Evolutionary conservation across 495 filamentous ascomycete genomes (phyloP).

Genomic region (Extremus antarcticus): DNA sequence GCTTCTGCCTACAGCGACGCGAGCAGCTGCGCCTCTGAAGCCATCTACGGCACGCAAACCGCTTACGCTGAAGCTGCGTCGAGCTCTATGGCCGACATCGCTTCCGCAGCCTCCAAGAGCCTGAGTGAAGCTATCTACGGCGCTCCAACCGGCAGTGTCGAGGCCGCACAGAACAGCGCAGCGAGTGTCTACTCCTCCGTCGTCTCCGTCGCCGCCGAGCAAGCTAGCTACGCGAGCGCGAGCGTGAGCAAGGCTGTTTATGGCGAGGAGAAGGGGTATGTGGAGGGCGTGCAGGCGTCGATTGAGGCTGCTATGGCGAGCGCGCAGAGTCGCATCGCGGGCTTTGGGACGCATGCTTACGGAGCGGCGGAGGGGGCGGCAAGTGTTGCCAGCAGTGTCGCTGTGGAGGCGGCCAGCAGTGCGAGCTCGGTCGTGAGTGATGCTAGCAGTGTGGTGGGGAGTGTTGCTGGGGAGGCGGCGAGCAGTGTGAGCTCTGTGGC

Average conservation of each 20-base stretch:
- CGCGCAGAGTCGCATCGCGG: constrained; percentile 38
- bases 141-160: constrained; percentile 31
- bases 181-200: constrained; percentile 27
- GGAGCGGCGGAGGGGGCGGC: constrained; percentile 39
- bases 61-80: constrained; percentile 40
- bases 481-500: constrained; percentile 4
- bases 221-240: constrained; percentile 18
- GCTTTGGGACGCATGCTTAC: constrained; percentile 33
- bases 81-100: constrained; percentile 39
- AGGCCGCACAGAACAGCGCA: constrained; percentile 30
- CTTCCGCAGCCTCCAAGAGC: constrained; percentile 38
- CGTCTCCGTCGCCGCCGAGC: constrained; percentile 31
- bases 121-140: constrained; percentile 48
- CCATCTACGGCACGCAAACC: constrained; percentile 46
- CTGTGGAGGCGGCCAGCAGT: constrained; percentile 14
- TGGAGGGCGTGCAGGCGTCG: constrained; percentile 44
- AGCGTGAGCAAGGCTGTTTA: constrained; percentile 27
- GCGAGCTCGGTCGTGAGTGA: constrained; percentile 39
- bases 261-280: constrained; percentile 40
- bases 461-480: constrained; percentile 18
- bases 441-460: constrained; percentile 36
- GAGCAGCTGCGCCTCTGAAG: constrained; percentile 39
- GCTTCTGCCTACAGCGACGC: constrained; percentile 40
- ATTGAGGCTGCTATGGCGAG: constrained; percentile 39
- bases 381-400: constrained; percentile 34